Percentiles rank a stretch among this genome's conserved stretches.
Conservation (phyloP, 2,329 filamentous ascomycete species). For the Ramularia endophylla region DNA sequence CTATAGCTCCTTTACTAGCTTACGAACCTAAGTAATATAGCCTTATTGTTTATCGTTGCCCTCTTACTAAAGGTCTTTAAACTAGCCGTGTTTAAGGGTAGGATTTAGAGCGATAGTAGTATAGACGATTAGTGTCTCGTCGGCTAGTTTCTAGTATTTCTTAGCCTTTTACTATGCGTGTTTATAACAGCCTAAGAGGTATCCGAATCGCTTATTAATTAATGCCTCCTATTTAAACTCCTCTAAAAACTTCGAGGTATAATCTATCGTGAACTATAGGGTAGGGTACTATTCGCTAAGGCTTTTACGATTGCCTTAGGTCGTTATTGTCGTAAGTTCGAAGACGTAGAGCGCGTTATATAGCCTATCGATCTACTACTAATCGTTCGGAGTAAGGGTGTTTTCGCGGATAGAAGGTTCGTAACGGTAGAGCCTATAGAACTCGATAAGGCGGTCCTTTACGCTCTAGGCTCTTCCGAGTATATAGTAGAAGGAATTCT, state of each 20-base stretch:
- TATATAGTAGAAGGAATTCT: constrained; percentile 5
- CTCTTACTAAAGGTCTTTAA: constrained; percentile 1
- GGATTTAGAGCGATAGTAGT: constrained; percentile 4
- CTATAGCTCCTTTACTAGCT: neutral
- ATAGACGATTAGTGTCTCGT: constrained; percentile 8
- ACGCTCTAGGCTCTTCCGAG: constrained; percentile 2
- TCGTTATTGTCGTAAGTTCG: constrained; percentile 6
- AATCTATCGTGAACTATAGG: constrained; percentile 4
- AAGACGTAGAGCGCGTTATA: too few species aligned
- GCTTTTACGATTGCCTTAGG: constrained; percentile 4
- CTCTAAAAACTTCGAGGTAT: constrained; percentile 2
- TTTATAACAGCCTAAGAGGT: constrained; percentile 3
- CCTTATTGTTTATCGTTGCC: neutral
- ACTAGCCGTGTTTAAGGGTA: constrained; percentile 3
- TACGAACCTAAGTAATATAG: neutral
- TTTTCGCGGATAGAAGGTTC: constrained; percentile 1
- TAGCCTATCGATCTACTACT: constrained; percentile 6
- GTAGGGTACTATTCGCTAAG: constrained; percentile 4
- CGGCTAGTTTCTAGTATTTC: too few species aligned
- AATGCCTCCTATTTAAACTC: too few species aligned
- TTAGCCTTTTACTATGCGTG: constrained; percentile 6
- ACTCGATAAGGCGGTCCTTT: constrained; percentile 5
- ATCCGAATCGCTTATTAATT: constrained; percentile 3
- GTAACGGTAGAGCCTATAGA: constrained; percentile 2
- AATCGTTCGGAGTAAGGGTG: constrained; percentile 4